A percentile compares a stretch with the other conserved stretches of the same genome.
Conservation (phyloP, 352 stramenopile genomes). For the Phytophthora palmivora region DNA sequence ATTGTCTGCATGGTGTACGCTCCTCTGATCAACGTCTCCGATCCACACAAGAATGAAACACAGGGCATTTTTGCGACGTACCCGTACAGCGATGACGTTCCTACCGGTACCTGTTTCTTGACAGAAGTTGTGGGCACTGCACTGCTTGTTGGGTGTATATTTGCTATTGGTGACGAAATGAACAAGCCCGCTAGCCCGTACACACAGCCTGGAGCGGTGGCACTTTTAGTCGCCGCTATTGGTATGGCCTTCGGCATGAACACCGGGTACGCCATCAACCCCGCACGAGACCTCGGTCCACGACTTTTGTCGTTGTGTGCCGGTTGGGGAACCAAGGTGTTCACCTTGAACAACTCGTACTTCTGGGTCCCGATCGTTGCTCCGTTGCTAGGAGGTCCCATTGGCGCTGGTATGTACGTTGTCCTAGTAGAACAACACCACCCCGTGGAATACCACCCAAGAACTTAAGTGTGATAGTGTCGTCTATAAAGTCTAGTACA, state of each 20-base stretch:
- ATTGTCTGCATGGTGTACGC: constrained; percentile 62
- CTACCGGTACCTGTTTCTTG: constrained; percentile 57
- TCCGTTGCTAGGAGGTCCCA: constrained; percentile 42
- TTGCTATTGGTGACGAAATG: constrained; percentile 56
- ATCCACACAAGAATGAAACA: constrained; percentile 47
- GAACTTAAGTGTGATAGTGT: constrained; percentile 10
- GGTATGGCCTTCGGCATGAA: constrained; percentile 78
- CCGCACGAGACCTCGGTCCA: constrained; percentile 54
- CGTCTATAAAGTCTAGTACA: constrained; percentile 31
- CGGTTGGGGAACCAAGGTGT: constrained; percentile 49
- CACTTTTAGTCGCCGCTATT: constrained; percentile 58
- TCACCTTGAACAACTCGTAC: constrained; percentile 50
- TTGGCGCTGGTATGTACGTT: constrained; percentile 44
- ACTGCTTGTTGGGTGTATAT: constrained; percentile 60
- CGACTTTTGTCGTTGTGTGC: constrained; percentile 50
- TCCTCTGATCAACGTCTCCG: constrained; percentile 44
- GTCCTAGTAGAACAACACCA: constrained; percentile 44
- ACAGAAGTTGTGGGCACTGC: constrained; percentile 68
- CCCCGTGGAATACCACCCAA: constrained; percentile 34
- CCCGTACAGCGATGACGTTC: constrained; percentile 47
- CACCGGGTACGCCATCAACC: constrained; percentile 77
- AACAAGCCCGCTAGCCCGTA: constrained; percentile 62
- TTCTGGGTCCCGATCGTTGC: constrained; percentile 64
- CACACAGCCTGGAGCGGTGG: constrained; percentile 48
- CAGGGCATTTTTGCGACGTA: constrained; percentile 64